Evolutionary conservation across 192 early-diverging fungal genomes (phyloP), one percentile per base, ranked within the genome.

Genomic region (Thamnidium elegans): DNA sequence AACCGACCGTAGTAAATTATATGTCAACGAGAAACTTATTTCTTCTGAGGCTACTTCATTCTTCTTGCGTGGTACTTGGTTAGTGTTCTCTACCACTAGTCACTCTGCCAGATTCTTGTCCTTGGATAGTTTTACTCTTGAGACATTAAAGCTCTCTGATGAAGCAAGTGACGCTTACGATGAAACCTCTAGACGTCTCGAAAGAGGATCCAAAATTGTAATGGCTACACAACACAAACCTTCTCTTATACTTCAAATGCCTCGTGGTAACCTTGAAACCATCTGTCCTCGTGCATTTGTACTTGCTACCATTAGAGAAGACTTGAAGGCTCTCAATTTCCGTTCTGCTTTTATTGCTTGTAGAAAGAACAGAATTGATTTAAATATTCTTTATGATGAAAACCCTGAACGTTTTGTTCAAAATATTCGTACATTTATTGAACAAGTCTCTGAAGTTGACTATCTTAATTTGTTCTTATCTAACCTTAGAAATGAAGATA

Each of bases 191-290:
- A 84, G 97, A 26, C 82, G 92, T 0, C 82, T 99, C n/a, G 97
- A 99, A 78, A 86, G 94, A 54, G 97, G 95, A 10, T 82, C 97
- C 9, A 83, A 86, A 21, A 94, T 97, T 68, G 90, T 97, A 4
- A 58, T 86, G 46, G 91, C 92, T 0, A 74, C 87, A 8, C 90
- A 92, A 1, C 75, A 69, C 48, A 87, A 83, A 55, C 82, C 86
- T 14, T 82, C 81, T 55, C 69, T 94, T 34, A 72, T 94, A 15
- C 66, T 93, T n/a, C 91, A 93, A 65, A 99, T 99, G 97, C 97
- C 97, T 11, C 89, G 97, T 30, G 97, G 97, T 7, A 99, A 99
- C 62, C 76, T 97, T 55, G 97, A 99, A 68, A 97, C 95, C 0
- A 82, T 99, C 20, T 79, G 84, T 14, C 97, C 97, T 2, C 89